These are phyloP conservation scores for Edaphochlamys debaryana DNA, from an alignment of 139 green algal genomes.

Conservation along the genomic window DNA sequence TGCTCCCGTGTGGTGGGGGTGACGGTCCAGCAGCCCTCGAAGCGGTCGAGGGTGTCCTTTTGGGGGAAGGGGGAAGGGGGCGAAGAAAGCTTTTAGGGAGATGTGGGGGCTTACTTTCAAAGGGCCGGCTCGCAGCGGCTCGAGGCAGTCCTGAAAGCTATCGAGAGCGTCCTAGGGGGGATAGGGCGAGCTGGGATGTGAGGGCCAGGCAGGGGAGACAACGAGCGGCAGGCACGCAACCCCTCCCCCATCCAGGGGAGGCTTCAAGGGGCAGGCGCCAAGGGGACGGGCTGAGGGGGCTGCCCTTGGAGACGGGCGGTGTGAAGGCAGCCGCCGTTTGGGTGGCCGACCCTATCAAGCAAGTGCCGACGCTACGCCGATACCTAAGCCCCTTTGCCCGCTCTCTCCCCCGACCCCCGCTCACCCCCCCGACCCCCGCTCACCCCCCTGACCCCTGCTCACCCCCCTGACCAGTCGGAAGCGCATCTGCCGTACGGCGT, in stretches of 20 bases:
- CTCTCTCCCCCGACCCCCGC: background rate
- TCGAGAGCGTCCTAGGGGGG: background rate
- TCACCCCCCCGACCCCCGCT: background rate
- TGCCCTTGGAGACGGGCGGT: background rate
- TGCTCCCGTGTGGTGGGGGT: no score
- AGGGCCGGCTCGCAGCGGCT: no score
- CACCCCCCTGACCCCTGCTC: background rate
- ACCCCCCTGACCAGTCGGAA: conserved; percentile 30
- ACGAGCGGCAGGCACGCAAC: no score
- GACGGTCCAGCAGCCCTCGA: conserved; percentile 24
- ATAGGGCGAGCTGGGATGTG: background rate
- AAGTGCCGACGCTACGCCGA: background rate
- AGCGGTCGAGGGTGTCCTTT: conserved; percentile 23
- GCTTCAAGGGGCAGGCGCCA: no score
- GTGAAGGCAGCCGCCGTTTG: no score
- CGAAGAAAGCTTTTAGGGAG: no score
- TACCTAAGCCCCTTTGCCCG: background rate
- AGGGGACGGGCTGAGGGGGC: no score
- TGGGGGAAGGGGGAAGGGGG: background rate
- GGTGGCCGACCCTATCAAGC: background rate
- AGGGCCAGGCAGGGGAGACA: background rate
- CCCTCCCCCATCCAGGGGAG: background rate
- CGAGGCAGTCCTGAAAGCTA: no score
- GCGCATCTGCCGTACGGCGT: background rate
- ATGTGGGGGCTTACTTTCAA: background rate